A percentile compares a stretch with the other conserved stretches of the same genome.
These are phyloP conservation scores for Amniculicola lignicola DNA, from an alignment of 495 filamentous ascomycete genomes.

Conservation along the genomic window DNA sequence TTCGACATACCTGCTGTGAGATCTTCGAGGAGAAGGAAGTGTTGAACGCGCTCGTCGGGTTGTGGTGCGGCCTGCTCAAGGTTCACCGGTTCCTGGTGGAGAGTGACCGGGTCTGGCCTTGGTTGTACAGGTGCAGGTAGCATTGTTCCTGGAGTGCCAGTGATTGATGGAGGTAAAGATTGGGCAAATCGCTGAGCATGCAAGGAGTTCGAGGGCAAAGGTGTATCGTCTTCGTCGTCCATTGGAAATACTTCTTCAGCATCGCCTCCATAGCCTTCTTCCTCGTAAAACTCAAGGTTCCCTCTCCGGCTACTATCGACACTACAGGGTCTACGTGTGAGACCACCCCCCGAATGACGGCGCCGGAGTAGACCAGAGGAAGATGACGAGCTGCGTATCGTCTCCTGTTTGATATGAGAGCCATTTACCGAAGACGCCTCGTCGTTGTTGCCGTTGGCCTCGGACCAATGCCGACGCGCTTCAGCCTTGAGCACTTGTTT, in stretches of 20 bases:
- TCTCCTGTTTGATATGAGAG: background rate
- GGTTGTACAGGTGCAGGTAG: constrained; percentile 31
- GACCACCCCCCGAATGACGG: constrained; percentile 75
- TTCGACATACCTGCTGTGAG: constrained; percentile 94
- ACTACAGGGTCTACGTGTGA: constrained; percentile 65
- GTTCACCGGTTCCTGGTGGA: constrained; percentile 53
- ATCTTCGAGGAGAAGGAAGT: constrained; percentile 94
- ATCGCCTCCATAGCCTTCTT: constrained; percentile 80
- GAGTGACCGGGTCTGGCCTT: constrained; percentile 3
- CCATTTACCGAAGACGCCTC: background rate
- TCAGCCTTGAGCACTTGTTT: constrained; percentile 31
- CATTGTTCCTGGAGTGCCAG: constrained; percentile 24
- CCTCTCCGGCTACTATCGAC: constrained; percentile 59
- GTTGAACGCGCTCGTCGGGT: constrained; percentile 72
- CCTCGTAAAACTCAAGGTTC: constrained; percentile 79
- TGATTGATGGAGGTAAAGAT: background rate
- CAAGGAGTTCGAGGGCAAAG: background rate
- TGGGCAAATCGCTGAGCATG: too few relatives aligned
- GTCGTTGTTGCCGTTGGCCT: background rate
- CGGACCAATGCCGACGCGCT: constrained; percentile 21
- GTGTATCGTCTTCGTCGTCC: constrained; percentile 53
- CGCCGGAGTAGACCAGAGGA: constrained; percentile 42
- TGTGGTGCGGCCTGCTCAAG: constrained; percentile 75
- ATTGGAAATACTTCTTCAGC: constrained; percentile 71
- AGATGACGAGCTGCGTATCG: constrained; percentile 8